Evolutionary conservation across 768 basidiomycete species (phyloP), one percentile per base, ranked within the genome.

Genomic region (Tricholoma saponaceum): DNA sequence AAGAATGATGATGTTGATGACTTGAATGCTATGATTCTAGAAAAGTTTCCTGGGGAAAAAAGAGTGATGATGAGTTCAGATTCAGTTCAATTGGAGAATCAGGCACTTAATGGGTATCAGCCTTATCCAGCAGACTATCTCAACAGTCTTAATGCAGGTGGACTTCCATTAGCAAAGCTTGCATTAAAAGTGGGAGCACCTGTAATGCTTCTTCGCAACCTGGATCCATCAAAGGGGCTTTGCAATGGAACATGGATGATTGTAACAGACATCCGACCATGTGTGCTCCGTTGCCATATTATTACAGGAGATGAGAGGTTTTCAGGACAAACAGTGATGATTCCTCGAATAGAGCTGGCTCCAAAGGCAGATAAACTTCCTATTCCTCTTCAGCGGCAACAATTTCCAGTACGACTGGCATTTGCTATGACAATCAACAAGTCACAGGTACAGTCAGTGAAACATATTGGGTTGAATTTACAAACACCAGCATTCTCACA

Each of bases 181-280:
- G 52, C 55, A 9, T 20, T 71, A 13, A 71, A 71, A 35, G 26
- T 67, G 16, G 69, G 68, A 2, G 68, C 66, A 52, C 72, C 74
- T 13, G 18, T 79, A 4, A 78, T 79, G 30, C 54, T 79, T 2
- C 68, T 79, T 2, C 61, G 75, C 0, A 78, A 80, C 52, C 60
- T 79, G 16, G 67, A 63, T 46, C 72, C 73, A 6, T 10, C 52
- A 0, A 30, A 63, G 58, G 70, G 74, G 3, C 58, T 72, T 5
- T 73, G 72, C 65, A 74, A 74, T 70, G 76, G 76, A 1, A 72
- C 70, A 18, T 60, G 70, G 1, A 62, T 69, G 54, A 63, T 70
- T 16, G 37, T 79, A 5, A 63, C 52, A 16, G 52, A 60, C 16
- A 62, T 64, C 41, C 37, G 53, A 9, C 13, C 53, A 12, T 62